A percentile compares a stretch with the other conserved stretches of the same genome.
Conservation (phyloP, 306 rosid species). For the Vicia sativa region DNA sequence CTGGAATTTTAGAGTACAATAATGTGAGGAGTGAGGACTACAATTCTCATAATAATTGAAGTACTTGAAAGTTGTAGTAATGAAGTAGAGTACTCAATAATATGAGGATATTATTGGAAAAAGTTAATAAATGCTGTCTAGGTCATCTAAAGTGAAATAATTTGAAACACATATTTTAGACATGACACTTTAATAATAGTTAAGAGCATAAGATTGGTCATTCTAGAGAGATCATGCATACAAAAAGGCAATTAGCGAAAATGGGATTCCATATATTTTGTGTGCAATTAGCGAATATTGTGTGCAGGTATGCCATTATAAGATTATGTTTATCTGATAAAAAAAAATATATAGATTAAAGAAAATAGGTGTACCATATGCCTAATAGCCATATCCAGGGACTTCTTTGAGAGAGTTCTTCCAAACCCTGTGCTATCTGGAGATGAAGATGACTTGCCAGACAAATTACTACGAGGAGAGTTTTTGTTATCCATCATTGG, state of each 20-base stretch:
- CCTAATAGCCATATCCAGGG: constrained; percentile 96
- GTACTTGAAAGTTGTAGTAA: not conserved
- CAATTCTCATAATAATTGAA: not conserved
- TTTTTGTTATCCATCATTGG: constrained; percentile 84
- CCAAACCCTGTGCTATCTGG: constrained; percentile 94
- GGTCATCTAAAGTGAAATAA: not conserved
- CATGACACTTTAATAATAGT: not conserved
- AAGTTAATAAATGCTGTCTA: not conserved
- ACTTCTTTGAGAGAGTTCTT: constrained; percentile 93
- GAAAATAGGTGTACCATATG: constrained; percentile 73
- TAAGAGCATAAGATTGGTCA: not conserved
- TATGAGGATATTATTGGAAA: not conserved
- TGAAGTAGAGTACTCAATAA: not conserved
- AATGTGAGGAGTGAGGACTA: not conserved
- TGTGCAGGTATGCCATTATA: constrained; percentile 18
- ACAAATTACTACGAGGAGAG: constrained; percentile 74
- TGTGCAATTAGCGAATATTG: not conserved
- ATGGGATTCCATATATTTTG: not conserved
- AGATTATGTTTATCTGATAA: constrained; percentile 23
- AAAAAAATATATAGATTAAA: constrained; percentile 9
- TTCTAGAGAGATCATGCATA: constrained; percentile 15
- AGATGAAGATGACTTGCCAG: constrained; percentile 79
- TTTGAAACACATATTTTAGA: not conserved
- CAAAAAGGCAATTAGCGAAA: not conserved
- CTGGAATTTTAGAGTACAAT: not conserved